Base-by-base conservation (phyloP, 2,329 filamentous ascomycete species). In the Stachybotrys elegans region DNA sequence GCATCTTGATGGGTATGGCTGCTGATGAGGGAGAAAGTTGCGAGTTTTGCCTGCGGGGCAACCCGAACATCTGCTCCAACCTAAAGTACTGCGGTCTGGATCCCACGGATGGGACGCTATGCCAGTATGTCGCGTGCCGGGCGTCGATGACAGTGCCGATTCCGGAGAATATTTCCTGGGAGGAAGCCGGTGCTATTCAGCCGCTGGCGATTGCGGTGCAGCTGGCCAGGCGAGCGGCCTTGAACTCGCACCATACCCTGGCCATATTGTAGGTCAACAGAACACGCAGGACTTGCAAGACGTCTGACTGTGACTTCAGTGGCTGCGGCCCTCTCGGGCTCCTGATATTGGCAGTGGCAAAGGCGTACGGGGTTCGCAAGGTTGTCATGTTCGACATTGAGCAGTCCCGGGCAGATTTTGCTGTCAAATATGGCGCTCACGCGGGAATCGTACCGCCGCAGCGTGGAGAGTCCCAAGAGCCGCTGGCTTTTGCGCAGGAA, bases 11-110 rank as follows among this genome's bases (percentile, higher is more conserved):
- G n/a, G 17, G 11, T 16, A 13, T 16, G 6, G 14, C 5, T 32
- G 12, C 29, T 32, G 29, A 32, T 17, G 25, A 40, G 8, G 19
- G 17, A 43, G 12, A 5, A 19, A 51, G 51, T 13, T 55, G 52
- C 42, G 52, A 54, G 35, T 56, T 57, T 27, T 57, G 54, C 46
- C 36, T 51, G 5, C 46, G 72, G 22, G 82, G 82, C 31, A 74
- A 75, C 51, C 84, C 84, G 63, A 85, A 85, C 53, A 70, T 84
- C 11, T 86, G 83, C 53, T 67, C 73, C 12, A 70, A 80, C 47
- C 84, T 86, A 76, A 66, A 65, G 1, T 86, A 86, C 57, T 82
- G 82, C 4, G 82, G 82, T 2, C 84, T 83, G 8, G 83, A 83
- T 19, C 83, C 83, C 4, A 78, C 75, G 48, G 81, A 86, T 54